A percentile compares a stretch with the other conserved stretches of the same genome.
These are phyloP conservation scores for Huiozyma sinensis DNA, from an alignment of 805 yeast genomes.

Conservation along the genomic window DNA sequence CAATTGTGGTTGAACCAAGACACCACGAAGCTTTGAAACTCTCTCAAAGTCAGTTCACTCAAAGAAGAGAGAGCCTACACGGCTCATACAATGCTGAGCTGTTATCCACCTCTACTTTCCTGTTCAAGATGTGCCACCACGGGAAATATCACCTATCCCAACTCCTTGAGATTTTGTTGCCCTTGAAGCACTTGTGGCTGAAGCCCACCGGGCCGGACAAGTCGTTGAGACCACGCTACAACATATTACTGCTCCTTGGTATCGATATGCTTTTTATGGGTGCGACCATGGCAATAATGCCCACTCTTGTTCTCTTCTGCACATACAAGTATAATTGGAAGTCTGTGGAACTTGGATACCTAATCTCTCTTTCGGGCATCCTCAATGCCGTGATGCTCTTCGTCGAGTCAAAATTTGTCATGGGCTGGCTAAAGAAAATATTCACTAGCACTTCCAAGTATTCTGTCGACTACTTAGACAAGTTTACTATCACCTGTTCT, in stretches of 20 bases:
- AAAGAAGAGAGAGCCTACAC: slow-evolving; percentile 1
- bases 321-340: slow-evolving; percentile 45
- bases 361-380: slow-evolving; percentile 42
- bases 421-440: slow-evolving; percentile 28
- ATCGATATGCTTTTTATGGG: slow-evolving; percentile 36
- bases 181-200: slow-evolving; percentile 45
- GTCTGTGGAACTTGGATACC: slow-evolving; percentile 44
- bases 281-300: slow-evolving; percentile 32
- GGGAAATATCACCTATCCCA: slow-evolving; percentile 8
- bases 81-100: neutral
- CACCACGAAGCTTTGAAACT: slow-evolving; percentile 41
- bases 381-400: slow-evolving; percentile 41
- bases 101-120: neutral
- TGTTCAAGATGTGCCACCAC: slow-evolving; percentile 1
- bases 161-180: slow-evolving; percentile 29
- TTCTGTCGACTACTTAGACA: slow-evolving; percentile 46
- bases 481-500: slow-evolving; percentile 27
- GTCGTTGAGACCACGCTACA: slow-evolving; percentile 31
- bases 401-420: slow-evolving; percentile 40
- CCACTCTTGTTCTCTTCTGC: slow-evolving; percentile 41
- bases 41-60: slow-evolving; percentile 29
- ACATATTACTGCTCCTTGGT: slow-evolving; percentile 38
- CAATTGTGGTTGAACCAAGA: slow-evolving; percentile 54
- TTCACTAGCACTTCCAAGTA: slow-evolving; percentile 27
- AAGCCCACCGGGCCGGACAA: slow-evolving; percentile 23